Evolutionary conservation across 2,329 filamentous ascomycete genomes (phyloP).

Genomic region (Cladobotryum protrusum): DNA sequence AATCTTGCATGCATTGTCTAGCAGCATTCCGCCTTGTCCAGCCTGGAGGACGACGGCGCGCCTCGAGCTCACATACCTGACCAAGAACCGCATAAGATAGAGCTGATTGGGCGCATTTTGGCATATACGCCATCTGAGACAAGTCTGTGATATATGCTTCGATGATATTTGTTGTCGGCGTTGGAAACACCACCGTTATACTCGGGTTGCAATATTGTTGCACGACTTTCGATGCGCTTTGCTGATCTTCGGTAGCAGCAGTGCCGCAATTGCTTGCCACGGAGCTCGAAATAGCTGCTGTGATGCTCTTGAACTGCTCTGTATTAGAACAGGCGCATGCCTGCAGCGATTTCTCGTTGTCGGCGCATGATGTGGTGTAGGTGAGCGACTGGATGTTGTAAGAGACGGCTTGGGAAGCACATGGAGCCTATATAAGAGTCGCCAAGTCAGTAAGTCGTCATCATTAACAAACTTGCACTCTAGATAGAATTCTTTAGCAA

Average conservation of each 20-base stretch:
- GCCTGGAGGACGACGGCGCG: not conserved
- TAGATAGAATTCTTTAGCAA: too few relatives aligned
- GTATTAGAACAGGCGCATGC: conserved; percentile 48
- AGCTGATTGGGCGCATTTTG: conserved; percentile 30
- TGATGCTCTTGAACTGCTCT: conserved; percentile 33
- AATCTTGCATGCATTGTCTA: too few relatives aligned
- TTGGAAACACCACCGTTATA: conserved; percentile 31
- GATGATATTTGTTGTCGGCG: conserved; percentile 36
- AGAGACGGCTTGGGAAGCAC: conserved; percentile 40
- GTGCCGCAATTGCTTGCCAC: conserved; percentile 39
- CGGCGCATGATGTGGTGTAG: conserved; percentile 31
- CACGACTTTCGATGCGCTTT: conserved; percentile 41
- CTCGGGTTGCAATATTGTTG: conserved; percentile 45
- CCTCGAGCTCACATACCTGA: conserved; percentile 15
- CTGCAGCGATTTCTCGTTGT: conserved; percentile 39
- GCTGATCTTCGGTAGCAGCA: conserved; percentile 41
- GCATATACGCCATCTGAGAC: conserved; percentile 32
- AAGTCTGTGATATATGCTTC: conserved; percentile 46
- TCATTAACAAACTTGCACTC: not conserved
- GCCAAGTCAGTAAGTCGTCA: not conserved
- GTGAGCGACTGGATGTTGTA: conserved; percentile 40
- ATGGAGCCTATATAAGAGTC: conserved; percentile 40
- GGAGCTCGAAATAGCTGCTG: conserved; percentile 31
- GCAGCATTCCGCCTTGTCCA: too few relatives aligned
- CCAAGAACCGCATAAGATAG: conserved; percentile 27